A percentile compares a stretch with the other conserved stretches of the same genome.
Evolutionary conservation across 2,329 filamentous ascomycete genomes (phyloP).

Genomic region (Aspergillus proliferans): DNA sequence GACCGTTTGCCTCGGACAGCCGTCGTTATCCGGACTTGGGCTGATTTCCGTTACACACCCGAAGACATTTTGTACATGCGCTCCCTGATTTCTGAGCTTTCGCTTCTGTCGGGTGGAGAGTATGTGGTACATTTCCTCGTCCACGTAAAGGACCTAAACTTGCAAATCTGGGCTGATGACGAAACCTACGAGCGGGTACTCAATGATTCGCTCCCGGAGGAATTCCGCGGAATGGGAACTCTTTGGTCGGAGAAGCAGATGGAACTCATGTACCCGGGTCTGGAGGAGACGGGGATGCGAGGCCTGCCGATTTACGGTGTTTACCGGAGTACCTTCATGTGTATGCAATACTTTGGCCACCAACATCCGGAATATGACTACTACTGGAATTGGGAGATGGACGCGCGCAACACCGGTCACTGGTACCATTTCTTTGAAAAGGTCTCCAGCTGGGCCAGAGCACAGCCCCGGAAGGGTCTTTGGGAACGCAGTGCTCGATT

Average conservation of each 20-base stretch:
- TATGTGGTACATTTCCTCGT: conserved; percentile 78
- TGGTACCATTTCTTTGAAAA: conserved; percentile 74
- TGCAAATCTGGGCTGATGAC: conserved; percentile 76
- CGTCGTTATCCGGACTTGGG: conserved; percentile 74
- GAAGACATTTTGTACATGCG: conserved; percentile 76
- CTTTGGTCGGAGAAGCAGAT: conserved; percentile 95
- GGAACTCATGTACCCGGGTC: conserved; percentile 79
- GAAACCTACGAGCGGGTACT: conserved; percentile 66
- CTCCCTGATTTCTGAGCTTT: conserved; percentile 71
- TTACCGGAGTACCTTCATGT: conserved; percentile 89
- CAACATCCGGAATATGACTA: conserved; percentile 74
- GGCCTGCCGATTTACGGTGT: conserved; percentile 81
- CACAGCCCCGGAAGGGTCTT: conserved; percentile 70
- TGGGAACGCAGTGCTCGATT: conserved; percentile 77
- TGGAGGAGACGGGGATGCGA: conserved; percentile 68
- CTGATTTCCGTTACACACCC: conserved; percentile 69
- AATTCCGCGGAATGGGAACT: conserved; percentile 83
- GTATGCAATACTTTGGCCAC: conserved; percentile 84
- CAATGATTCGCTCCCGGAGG: conserved; percentile 63
- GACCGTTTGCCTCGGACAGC: conserved; percentile 55
- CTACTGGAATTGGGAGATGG: conserved; percentile 85
- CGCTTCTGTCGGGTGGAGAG: conserved; percentile 70
- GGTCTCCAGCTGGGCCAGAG: conserved; percentile 61
- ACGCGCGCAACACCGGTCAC: conserved; percentile 71
- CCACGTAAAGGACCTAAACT: conserved; percentile 72